Percentiles rank a stretch among this genome's conserved stretches.
These are phyloP conservation scores for Aspergillus saccharolyticus DNA, from an alignment of 495 filamentous ascomycete genomes.

Conservation along the genomic window DNA sequence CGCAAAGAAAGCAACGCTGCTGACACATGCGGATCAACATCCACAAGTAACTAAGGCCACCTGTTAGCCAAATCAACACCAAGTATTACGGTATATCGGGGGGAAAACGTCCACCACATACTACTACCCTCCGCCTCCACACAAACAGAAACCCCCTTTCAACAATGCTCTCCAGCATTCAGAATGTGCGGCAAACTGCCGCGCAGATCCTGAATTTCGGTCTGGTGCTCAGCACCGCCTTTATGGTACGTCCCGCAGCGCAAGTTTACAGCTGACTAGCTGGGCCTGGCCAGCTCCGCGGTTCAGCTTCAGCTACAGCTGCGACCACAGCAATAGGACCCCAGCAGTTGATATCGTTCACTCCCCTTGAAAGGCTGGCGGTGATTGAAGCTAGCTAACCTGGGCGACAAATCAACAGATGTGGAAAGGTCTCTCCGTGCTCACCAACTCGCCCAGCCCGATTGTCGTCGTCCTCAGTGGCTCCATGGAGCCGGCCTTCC, in stretches of 20 bases:
- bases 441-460: slow-evolving; percentile 79
- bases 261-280: not conserved
- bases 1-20: not conserved
- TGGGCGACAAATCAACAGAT: slow-evolving; percentile 24
- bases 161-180: slow-evolving; percentile 69
- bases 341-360: no score
- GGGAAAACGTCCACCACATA: not conserved
- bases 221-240: slow-evolving; percentile 87
- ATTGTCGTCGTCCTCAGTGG: slow-evolving; percentile 95
- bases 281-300: no score
- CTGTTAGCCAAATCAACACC: not conserved
- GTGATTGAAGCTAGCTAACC: no score
- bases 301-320: not conserved
- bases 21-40: not conserved
- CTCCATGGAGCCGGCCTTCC: slow-evolving; percentile 96
- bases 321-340: no score
- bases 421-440: slow-evolving; percentile 91
- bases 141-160: slow-evolving; percentile 3
- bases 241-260: slow-evolving; percentile 54
- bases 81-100: not conserved
- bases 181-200: slow-evolving; percentile 75
- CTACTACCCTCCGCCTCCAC: not conserved
- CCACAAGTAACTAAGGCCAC: not conserved
- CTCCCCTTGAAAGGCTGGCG: no score
- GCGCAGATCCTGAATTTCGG: slow-evolving; percentile 94